Conservation (phyloP, 768 basidiomycete species). For the Glaciozyma antarctica region DNA sequence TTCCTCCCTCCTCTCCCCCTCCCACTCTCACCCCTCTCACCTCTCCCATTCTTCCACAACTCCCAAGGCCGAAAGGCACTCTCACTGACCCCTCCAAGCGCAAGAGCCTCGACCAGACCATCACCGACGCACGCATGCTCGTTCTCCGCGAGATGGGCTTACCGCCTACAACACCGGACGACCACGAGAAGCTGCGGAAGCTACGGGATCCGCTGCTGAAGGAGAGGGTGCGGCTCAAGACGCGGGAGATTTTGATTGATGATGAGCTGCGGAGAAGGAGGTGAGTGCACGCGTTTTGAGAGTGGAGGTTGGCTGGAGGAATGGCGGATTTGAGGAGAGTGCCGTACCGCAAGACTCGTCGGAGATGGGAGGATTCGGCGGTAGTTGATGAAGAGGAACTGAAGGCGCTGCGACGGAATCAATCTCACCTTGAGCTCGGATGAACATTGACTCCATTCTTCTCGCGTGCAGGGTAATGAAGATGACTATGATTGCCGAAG, state of each 20-base stretch:
- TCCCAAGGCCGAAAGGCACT: conserved; percentile 76
- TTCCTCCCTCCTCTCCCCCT: not conserved
- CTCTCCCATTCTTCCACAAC: not conserved
- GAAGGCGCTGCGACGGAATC: too few relatives aligned
- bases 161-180: conserved; percentile 52
- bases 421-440: too few relatives aligned
- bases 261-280: conserved; percentile 78
- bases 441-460: too few relatives aligned
- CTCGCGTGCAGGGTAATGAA: conserved; percentile 23
- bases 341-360: too few relatives aligned
- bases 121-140: conserved; percentile 54
- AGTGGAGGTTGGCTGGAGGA: too few relatives aligned
- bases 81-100: conserved; percentile 41
- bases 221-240: conserved; percentile 56
- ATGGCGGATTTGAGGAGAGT: too few relatives aligned
- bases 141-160: conserved; percentile 53
- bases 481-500: conserved; percentile 42
- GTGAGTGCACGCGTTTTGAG: conserved; percentile 44
- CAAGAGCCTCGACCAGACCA: conserved; percentile 56
- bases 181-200: conserved; percentile 36
- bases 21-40: not conserved
- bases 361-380: too few relatives aligned
- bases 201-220: conserved; percentile 54
- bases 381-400: too few relatives aligned
- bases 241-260: conserved; percentile 78